Base-by-base conservation (phyloP, 495 filamentous ascomycete genomes). In the Antarctomyces pellizariae region DNA sequence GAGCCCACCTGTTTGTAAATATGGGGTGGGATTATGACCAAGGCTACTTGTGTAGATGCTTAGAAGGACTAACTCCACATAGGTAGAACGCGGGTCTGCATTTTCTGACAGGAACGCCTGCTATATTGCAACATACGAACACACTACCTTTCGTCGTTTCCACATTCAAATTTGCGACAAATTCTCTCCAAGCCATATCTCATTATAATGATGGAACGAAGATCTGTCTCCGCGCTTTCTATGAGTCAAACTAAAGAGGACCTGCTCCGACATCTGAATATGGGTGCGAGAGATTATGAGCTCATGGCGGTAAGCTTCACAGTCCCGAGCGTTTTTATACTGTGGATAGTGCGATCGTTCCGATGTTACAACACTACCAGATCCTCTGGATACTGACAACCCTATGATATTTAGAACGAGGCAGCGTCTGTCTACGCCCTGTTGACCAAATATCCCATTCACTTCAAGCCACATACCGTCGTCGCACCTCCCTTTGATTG, bases 191-290 rank as follows among this genome's bases (percentile, higher is more conserved):
- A n/a, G n/a, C n/a, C n/a, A n/a, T n/a, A n/a, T n/a, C 25, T 30
- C 9, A 30, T 3, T 14, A 12, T 9, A 10, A 6, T 7, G 7
- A 33, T 22, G 30, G 27, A 44, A 34, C 52, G 53, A 13, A 25
- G 7, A 5, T 7, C 24, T 6, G 14, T 25, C 8, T 6, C 24
- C 6, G 13, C 26, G n/a, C 32, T 44, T 2, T 18, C 37, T 8
- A 44, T 44, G 41, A 44, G 41, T 30, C 29, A 36, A 15, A 38
- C 29, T 8, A 44, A 44, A 20, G 41, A 41, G 10, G 41, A 44
- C 7, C 33, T 44, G 1, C 9, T 41, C 10, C 40, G 30, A 25
- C 32, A 34, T 33, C 28, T 44, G 4, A 28, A 32, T 16, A 13
- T 44, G 27, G 15, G 24, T 7, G 14, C 25, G 3, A 33, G 36